Conservation (phyloP, 352 stramenopile species). For the Phytophthora tubulina region DNA sequence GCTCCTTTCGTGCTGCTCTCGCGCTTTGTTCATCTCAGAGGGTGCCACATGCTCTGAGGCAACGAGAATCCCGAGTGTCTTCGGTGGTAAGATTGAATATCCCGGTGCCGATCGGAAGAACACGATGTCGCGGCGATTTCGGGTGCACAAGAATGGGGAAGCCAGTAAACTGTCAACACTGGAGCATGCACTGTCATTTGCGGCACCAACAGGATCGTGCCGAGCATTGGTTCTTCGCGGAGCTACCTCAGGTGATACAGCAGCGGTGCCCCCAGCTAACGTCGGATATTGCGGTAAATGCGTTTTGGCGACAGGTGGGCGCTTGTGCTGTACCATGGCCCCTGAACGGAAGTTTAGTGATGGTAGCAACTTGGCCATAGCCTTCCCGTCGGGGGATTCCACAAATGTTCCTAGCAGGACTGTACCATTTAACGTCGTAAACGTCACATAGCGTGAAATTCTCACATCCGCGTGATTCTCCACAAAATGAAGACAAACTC, state of each 20-base stretch:
- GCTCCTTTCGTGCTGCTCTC: slow-evolving; percentile 64
- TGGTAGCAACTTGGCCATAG: slow-evolving; percentile 69
- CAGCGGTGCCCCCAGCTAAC: slow-evolving; percentile 17
- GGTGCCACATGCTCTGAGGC: slow-evolving; percentile 65
- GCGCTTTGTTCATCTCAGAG: slow-evolving; percentile 57
- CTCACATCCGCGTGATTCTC: slow-evolving; percentile 69
- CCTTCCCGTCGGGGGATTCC: slow-evolving; percentile 55
- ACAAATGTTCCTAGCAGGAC: slow-evolving; percentile 69
- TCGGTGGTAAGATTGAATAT: slow-evolving; percentile 64
- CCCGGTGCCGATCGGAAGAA: slow-evolving; percentile 77
- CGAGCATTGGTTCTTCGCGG: slow-evolving; percentile 21
- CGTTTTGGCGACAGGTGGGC: slow-evolving; percentile 8
- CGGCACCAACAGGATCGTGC: slow-evolving; percentile 28
- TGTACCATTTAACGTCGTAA: slow-evolving; percentile 65
- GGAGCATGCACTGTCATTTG: slow-evolving; percentile 39
- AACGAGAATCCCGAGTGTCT: slow-evolving; percentile 70
- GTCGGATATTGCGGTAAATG: slow-evolving; percentile 33
- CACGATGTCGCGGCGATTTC: slow-evolving; percentile 70
- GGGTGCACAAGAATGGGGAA: slow-evolving; percentile 62
- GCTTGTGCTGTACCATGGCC: slow-evolving; percentile 36
- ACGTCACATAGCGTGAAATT: slow-evolving; percentile 65
- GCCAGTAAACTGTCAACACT: slow-evolving; percentile 59
- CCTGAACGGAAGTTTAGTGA: slow-evolving; percentile 58
- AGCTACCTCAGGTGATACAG: slow-evolving; percentile 32
- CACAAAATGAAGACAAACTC: slow-evolving; percentile 76